Percentiles rank a stretch among this genome's conserved stretches.
phyloP scores from a whole-genome alignment of 371 early-diverging fungal species.

The Funneliformis caledonium region DNA sequence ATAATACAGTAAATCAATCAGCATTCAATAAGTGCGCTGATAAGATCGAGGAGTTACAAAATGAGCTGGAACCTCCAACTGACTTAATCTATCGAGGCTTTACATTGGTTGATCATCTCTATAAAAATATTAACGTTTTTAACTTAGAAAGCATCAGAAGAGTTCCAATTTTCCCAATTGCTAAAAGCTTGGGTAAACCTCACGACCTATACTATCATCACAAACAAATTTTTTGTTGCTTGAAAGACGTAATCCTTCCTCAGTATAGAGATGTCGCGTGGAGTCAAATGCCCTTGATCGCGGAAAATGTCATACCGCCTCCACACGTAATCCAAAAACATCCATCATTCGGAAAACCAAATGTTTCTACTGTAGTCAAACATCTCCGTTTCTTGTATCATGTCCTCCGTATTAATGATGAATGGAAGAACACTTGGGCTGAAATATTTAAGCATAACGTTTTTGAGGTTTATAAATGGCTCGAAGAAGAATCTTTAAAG shows the following conservation, averaged over 20 bases:
- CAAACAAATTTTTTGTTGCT: no score
- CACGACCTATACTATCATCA: no score
- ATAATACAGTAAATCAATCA: not conserved
- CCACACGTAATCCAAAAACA: not conserved
- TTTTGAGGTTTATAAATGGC: conserved; percentile 3
- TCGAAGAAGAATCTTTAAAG: conserved; percentile 4
- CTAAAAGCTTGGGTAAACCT: not conserved
- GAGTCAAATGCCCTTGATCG: conserved; percentile 1
- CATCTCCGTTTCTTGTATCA: conserved; percentile 1
- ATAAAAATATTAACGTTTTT: conserved; percentile 2
- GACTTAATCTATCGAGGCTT: conserved; percentile 6
- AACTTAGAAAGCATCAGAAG: not conserved
- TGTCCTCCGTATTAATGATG: not conserved
- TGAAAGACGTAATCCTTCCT: not conserved
- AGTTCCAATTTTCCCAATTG: conserved; percentile 22
- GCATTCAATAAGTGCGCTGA: conserved; percentile 15
- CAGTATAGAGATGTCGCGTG: conserved; percentile 21
- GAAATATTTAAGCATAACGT: not conserved
- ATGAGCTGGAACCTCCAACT: not conserved
- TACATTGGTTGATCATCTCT: not conserved
- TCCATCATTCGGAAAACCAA: conserved; percentile 16
- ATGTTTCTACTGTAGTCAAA: not conserved
- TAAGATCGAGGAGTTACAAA: conserved; percentile 6
- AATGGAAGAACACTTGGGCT: not conserved
- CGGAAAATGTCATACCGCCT: conserved; percentile 26